Evolutionary conservation across 306 rosid genomes (phyloP).

Genomic region (Inga leiocalycina): DNA sequence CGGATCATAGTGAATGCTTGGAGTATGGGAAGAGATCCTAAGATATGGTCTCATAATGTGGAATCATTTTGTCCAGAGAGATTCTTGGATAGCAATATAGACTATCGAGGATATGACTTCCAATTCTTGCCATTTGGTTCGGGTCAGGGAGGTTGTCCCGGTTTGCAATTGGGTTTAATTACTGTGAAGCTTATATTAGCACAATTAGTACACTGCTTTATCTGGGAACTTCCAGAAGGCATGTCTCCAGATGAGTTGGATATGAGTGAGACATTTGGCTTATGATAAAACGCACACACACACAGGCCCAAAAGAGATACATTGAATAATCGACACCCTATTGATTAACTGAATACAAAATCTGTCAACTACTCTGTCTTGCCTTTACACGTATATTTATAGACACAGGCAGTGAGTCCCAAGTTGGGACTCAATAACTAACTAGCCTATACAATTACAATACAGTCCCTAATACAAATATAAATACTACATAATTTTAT

Average conservation of each 20-base stretch:
- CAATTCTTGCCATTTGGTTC: neutral
- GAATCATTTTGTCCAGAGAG: neutral
- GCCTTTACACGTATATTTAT: no score
- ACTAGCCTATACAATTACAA: no score
- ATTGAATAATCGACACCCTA: no score
- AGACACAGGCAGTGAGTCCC: no score
- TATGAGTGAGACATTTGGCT: neutral
- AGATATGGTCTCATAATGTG: neutral
- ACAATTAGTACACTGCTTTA: neutral
- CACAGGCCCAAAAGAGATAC: no score
- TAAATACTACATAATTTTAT: no score
- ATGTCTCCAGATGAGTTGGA: neutral
- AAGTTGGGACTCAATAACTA: no score
- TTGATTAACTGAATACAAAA: no score
- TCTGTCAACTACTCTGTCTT: no score
- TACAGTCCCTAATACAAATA: no score
- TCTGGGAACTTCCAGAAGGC: neutral
- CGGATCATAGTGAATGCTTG: neutral
- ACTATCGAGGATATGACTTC: neutral
- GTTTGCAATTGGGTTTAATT: neutral
- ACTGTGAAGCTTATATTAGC: neutral
- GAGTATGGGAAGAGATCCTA: neutral
- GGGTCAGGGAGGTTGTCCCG: neutral
- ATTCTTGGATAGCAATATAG: neutral
- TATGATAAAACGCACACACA: no score